A percentile compares a stretch with the other conserved stretches of the same genome.
phyloP scores from a whole-genome alignment of 345 rosid genomes.

The Sisymbrium altissimum region DNA sequence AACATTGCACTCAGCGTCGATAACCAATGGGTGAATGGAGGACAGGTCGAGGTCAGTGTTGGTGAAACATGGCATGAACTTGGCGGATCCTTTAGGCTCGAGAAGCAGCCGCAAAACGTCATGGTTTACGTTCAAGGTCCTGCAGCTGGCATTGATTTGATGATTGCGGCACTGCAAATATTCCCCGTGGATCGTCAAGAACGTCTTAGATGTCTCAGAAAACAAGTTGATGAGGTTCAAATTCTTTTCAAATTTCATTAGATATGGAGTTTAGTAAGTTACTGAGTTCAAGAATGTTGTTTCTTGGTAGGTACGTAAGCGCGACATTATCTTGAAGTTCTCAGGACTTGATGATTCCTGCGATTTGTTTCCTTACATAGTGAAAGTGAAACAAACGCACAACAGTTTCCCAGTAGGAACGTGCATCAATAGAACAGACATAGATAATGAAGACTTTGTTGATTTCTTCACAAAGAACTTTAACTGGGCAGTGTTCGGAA shows the following conservation, averaged over 20 bases:
- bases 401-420: constrained; percentile 83
- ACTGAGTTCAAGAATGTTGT: constrained; percentile 10
- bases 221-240: constrained; percentile 62
- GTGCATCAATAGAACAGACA: constrained; percentile 66
- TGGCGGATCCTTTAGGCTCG: constrained; percentile 78
- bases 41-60: constrained; percentile 63
- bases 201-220: constrained; percentile 55
- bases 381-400: constrained; percentile 61
- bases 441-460: constrained; percentile 80
- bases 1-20: constrained; percentile 77
- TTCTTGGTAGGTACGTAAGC: constrained; percentile 67
- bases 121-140: constrained; percentile 91
- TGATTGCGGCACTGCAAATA: constrained; percentile 69
- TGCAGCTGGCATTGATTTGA: constrained; percentile 60
- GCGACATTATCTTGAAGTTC: constrained; percentile 67
- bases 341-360: constrained; percentile 34
- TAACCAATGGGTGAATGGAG: constrained; percentile 88
- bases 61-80: constrained; percentile 73
- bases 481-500: constrained; percentile 91
- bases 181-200: constrained; percentile 71
- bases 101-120: constrained; percentile 72
- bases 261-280: background rate
- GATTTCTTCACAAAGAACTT: constrained; percentile 65
- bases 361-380: constrained; percentile 41
- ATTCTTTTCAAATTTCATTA: background rate